Conservation (phyloP, 306 rosid genomes). For the Mimosa bimucronata region DNA sequence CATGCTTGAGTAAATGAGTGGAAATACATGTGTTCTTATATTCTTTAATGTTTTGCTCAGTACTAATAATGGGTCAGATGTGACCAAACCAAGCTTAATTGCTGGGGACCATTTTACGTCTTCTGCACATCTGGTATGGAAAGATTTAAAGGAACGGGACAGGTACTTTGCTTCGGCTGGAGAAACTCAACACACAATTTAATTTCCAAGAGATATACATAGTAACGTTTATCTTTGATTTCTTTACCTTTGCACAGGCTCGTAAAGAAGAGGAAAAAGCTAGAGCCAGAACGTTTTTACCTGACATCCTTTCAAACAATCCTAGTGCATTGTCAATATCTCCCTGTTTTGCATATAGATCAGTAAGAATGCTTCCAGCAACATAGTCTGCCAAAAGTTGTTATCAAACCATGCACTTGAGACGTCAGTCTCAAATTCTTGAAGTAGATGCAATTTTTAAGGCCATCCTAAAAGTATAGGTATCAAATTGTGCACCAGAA, state of each 20-base stretch:
- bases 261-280: constrained; percentile 64
- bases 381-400: constrained; percentile 62
- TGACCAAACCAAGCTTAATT: constrained; percentile 30
- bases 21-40: constrained; percentile 35
- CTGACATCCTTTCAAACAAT: constrained; percentile 66
- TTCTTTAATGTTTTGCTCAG: constrained; percentile 4
- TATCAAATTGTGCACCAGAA: too few relatives aligned
- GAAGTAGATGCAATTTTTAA: constrained; percentile 72
- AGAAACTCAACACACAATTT: background rate
- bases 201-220: background rate
- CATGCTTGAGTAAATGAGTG: background rate
- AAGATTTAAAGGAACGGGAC: background rate
- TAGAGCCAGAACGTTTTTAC: constrained; percentile 67
- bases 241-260: background rate
- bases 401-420: constrained; percentile 81
- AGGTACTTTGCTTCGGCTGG: background rate
- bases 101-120: constrained; percentile 42
- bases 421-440: constrained; percentile 52
- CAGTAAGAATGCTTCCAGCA: constrained; percentile 80
- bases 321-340: constrained; percentile 54
- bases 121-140: background rate
- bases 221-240: background rate
- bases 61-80: constrained; percentile 42
- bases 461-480: constrained; percentile 49
- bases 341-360: constrained; percentile 62